These are phyloP conservation scores for Calocera cornea DNA, from an alignment of 768 basidiomycete genomes.

Conservation along the genomic window DNA sequence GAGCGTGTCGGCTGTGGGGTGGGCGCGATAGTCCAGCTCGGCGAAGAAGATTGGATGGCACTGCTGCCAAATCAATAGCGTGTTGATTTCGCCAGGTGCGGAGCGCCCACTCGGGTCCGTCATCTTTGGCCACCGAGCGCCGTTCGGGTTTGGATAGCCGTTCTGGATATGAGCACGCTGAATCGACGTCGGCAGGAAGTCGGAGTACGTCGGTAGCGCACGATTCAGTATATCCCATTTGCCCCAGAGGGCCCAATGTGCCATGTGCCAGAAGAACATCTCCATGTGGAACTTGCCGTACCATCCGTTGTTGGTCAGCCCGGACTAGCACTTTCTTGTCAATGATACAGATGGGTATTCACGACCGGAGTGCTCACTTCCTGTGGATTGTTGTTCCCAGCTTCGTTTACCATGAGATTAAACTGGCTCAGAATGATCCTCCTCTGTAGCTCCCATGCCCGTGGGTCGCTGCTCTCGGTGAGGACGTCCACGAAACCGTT, in stretches of 20 bases:
- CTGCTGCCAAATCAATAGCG: slow-evolving; percentile 50
- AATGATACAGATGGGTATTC: no score
- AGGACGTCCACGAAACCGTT: slow-evolving; percentile 41
- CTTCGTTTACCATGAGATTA: slow-evolving; percentile 45
- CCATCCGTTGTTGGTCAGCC: slow-evolving; percentile 42
- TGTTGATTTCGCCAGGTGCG: slow-evolving; percentile 47
- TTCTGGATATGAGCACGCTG: slow-evolving; percentile 39
- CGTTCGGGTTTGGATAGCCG: slow-evolving; percentile 32
- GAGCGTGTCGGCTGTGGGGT: slow-evolving; percentile 28
- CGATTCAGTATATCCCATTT: slow-evolving; percentile 43
- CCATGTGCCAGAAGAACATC: slow-evolving; percentile 42
- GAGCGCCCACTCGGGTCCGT: slow-evolving; percentile 46
- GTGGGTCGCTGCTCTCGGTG: slow-evolving; percentile 35
- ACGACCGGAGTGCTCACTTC: slow-evolving; percentile 29
- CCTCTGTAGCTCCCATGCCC: slow-evolving; percentile 43
- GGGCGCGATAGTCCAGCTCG: slow-evolving; percentile 40
- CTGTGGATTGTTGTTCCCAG: slow-evolving; percentile 42
- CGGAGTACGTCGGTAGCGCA: slow-evolving; percentile 32
- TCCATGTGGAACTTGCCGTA: slow-evolving; percentile 48
- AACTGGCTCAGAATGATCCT: slow-evolving; percentile 44
- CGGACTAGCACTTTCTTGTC: slow-evolving; percentile 28
- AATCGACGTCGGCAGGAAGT: slow-evolving; percentile 36
- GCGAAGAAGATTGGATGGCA: slow-evolving; percentile 47
- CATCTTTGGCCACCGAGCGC: slow-evolving; percentile 55
- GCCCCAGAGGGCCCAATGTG: slow-evolving; percentile 48